These are phyloP conservation scores for Platanthera guangdongensis DNA, from an alignment of 106 monocot species.

Conservation along the genomic window DNA sequence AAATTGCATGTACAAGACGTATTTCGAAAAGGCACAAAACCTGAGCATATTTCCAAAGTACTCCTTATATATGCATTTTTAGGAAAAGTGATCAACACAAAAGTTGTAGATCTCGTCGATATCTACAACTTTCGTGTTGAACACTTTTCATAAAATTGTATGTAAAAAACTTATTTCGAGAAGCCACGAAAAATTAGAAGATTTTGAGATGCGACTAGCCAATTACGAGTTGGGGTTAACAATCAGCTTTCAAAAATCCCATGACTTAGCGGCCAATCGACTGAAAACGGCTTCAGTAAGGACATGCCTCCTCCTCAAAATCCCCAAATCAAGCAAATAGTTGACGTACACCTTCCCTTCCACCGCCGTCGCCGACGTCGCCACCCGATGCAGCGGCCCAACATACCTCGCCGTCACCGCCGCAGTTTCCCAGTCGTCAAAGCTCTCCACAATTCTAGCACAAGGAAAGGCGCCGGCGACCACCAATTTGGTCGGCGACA, in stretches of 20 bases:
- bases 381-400: conserved; percentile 61
- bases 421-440: conserved; percentile 55
- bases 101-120: no score
- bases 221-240: no score
- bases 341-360: conserved; percentile 67
- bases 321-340: conserved; percentile 58
- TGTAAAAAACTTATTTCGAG: no score
- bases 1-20: no score
- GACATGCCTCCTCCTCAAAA: conserved; percentile 51
- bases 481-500: conserved; percentile 49
- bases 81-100: no score
- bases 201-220: no score
- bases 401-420: conserved; percentile 29
- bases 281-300: conserved; percentile 57
- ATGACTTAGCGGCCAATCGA: conserved; percentile 14
- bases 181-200: no score
- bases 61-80: no score
- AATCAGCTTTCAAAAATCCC: neutral
- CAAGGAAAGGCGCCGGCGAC: conserved; percentile 40
- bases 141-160: no score
- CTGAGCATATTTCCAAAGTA: no score
- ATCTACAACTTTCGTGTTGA: no score
- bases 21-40: no score
- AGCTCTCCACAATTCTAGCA: conserved; percentile 46
- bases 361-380: conserved; percentile 65